Evolutionary conservation across 148 eudicot genomes (phyloP).

Genomic region (Heliosperma pusillum): DNA sequence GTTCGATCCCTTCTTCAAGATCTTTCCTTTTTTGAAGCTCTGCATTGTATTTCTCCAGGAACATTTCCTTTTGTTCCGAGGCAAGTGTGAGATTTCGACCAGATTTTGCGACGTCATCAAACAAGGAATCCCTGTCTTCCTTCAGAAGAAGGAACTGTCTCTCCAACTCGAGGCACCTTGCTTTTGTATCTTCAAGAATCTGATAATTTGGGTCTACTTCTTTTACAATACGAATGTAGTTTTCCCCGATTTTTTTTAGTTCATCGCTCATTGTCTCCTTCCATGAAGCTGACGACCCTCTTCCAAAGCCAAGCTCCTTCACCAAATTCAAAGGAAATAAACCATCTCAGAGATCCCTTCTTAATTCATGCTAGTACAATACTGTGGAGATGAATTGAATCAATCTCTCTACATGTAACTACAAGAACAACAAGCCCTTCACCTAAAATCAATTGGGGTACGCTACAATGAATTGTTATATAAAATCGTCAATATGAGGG

Average conservation of each 20-base stretch:
- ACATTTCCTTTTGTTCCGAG: slow-evolving; percentile 46
- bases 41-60: slow-evolving; percentile 45
- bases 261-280: slow-evolving; percentile 58
- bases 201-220: slow-evolving; percentile 40
- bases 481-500: too few species aligned
- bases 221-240: slow-evolving; percentile 47
- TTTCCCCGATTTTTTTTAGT: slow-evolving; percentile 47
- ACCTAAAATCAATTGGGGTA: too few species aligned
- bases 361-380: slow-evolving; percentile 12
- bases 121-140: slow-evolving; percentile 62
- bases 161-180: slow-evolving; percentile 51
- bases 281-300: slow-evolving; percentile 48
- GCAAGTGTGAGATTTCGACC: slow-evolving; percentile 40
- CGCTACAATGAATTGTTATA: too few species aligned
- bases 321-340: slow-evolving; percentile 38
- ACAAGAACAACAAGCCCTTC: too few species aligned
- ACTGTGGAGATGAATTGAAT: not conserved
- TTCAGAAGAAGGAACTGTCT: slow-evolving; percentile 49
- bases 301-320: slow-evolving; percentile 53
- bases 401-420: not conserved
- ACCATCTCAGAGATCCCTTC: slow-evolving; percentile 26
- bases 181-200: slow-evolving; percentile 53
- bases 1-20: slow-evolving; percentile 66
- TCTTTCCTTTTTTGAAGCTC: slow-evolving; percentile 61
- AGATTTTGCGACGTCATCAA: slow-evolving; percentile 41